These are phyloP conservation scores for Kodamaea kaohsiungensis DNA, from an alignment of 805 yeast species.

Conservation along the genomic window DNA sequence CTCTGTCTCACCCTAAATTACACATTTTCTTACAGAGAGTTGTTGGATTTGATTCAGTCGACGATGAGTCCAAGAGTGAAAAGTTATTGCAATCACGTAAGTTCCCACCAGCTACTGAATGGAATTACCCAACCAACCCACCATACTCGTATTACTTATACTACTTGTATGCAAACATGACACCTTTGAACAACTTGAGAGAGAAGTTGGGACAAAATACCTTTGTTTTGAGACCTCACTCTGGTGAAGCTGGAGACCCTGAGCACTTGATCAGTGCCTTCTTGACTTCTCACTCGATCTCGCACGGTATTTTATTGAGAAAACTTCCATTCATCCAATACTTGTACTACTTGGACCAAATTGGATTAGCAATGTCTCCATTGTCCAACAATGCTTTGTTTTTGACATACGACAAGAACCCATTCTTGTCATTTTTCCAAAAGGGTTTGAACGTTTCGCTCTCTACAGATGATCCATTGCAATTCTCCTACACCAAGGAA, in stretches of 20 bases:
- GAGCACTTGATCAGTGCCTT: constrained; percentile 93
- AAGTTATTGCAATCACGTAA: constrained; percentile 71
- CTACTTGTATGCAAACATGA: constrained; percentile 82
- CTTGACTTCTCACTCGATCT: constrained; percentile 85
- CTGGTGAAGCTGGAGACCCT: constrained; percentile 99
- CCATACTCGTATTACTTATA: constrained; percentile 97
- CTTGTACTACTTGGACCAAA: constrained; percentile 87
- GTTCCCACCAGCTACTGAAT: constrained; percentile 80
- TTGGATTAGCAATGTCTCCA: constrained; percentile 98
- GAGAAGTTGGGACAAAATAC: constrained; percentile 75
- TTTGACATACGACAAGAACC: constrained; percentile 94
- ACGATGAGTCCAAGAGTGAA: constrained; percentile 94
- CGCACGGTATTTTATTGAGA: constrained; percentile 92
- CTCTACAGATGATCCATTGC: constrained; percentile 97
- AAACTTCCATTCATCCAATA: constrained; percentile 95
- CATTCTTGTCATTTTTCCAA: constrained; percentile 86
- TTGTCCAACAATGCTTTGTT: constrained; percentile 94
- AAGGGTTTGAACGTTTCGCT: constrained; percentile 92
- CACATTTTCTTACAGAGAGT: constrained; percentile 89
- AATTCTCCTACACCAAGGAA: constrained; percentile 94
- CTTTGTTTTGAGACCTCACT: constrained; percentile 94
- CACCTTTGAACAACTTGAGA: constrained; percentile 86
- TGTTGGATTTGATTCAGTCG: constrained; percentile 97
- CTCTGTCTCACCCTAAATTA: constrained; percentile 86
- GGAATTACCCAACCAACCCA: constrained; percentile 82